These are phyloP conservation scores for Oryza punctata DNA, from an alignment of 176 grass and related monocot species.

Conservation along the genomic window DNA sequence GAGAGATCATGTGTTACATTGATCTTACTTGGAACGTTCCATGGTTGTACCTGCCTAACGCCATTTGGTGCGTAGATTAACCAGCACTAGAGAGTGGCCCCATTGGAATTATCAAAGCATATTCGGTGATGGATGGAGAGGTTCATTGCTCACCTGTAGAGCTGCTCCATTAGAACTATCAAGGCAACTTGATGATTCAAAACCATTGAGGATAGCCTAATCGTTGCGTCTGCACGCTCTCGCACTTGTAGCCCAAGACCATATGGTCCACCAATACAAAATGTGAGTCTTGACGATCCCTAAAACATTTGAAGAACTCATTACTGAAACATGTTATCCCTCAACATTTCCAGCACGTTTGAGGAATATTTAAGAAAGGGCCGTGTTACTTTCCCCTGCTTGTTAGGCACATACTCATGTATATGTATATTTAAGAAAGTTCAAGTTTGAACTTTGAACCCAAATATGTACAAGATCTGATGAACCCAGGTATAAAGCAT, in stretches of 20 bases:
- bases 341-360: neutral
- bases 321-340: constrained; percentile 3
- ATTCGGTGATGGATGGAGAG: constrained; percentile 10
- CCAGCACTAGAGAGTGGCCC: neutral
- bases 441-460: neutral
- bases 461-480: neutral
- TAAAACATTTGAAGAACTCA: constrained; percentile 31
- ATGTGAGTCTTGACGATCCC: constrained; percentile 69
- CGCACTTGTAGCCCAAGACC: constrained; percentile 64
- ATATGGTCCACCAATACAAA: constrained; percentile 95
- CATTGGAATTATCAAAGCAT: neutral
- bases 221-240: constrained; percentile 65
- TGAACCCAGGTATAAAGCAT: constrained; percentile 21
- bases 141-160: constrained; percentile 64
- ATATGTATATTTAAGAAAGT: too few relatives aligned
- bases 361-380: too few relatives aligned
- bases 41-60: neutral
- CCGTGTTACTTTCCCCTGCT: too few relatives aligned
- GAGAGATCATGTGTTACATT: neutral
- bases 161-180: constrained; percentile 90
- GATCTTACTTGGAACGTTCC: neutral
- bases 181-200: constrained; percentile 94
- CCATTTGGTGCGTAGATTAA: neutral
- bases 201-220: constrained; percentile 83
- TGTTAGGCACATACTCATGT: too few relatives aligned